Evolutionary conservation across 768 basidiomycete species (phyloP), one percentile per base, ranked within the genome.

Genomic region (Brasilioporus rufonigricans): DNA sequence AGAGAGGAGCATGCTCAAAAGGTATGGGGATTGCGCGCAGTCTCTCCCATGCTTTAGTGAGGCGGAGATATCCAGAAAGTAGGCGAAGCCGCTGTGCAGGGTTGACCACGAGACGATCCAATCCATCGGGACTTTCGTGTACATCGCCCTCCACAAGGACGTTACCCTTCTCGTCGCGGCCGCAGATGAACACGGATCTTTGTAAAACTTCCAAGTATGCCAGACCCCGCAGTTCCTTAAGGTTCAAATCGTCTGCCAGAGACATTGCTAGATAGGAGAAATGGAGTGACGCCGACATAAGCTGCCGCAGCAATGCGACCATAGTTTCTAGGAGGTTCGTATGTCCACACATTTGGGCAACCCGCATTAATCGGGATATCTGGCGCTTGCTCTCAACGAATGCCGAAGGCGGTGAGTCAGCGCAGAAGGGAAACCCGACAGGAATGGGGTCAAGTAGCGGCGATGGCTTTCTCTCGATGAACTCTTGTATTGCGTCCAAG

Each of bases 161-260:
- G 48, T 64, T 45, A 29, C 52, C 58, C 23, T 36, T 44, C 26
- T 56, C 55, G 43, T 54, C 55, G 35, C 48, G 50, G 27, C 43
- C 58, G 50, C 60, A 61, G 48, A 60, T 65, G 59, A 62, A 72
- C 45, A 73, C 69, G 2, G 78, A 79, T 60, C 81, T 84, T 61
- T 83, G 83, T 80, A 89, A 83, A n/a, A 88, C 82, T 66, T 86
- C 85, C 51, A 87, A 74, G 69, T 89, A 90, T 38, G 85, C 86
- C 1, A 77, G 74, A 29, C 88, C 87, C 35, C 82, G 77, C 38
- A 90, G 73, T 1, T 74, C 70, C 35, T 80, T 75, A 47, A 90
- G 72, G 61, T 83, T 72, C 27, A 89, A 76, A 55, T 90, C 87
- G 61, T 90, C 87, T 4, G 85, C 82, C 23, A 90, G 78, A 8